These are phyloP conservation scores for Boletus eberwhitei DNA, from an alignment of 768 basidiomycete species.

Conservation along the genomic window DNA sequence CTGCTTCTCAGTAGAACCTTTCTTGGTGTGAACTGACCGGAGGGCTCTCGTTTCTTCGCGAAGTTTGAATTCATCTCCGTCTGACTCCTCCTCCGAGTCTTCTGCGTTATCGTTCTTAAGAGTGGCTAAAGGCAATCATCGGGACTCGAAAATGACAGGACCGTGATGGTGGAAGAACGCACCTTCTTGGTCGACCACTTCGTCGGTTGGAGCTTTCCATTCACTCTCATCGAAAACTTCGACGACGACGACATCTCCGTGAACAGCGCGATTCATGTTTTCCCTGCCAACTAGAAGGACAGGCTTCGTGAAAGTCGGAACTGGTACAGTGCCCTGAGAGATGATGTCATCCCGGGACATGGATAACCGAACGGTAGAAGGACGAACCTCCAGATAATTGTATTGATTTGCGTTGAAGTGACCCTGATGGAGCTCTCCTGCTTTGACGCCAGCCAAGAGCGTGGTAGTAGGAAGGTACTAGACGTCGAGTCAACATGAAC, in stretches of 20 bases:
- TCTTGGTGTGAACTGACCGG: constrained; percentile 25
- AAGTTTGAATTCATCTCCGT: constrained; percentile 35
- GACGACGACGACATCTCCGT: constrained; percentile 90
- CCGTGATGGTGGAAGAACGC: constrained; percentile 21
- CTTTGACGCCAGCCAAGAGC: constrained; percentile 79
- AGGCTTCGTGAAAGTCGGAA: constrained; percentile 69
- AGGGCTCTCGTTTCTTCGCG: constrained; percentile 43
- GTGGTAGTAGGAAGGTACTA: constrained; percentile 78
- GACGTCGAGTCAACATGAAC: neutral
- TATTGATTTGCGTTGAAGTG: constrained; percentile 94
- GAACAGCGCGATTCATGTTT: constrained; percentile 93
- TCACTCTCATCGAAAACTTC: constrained; percentile 83
- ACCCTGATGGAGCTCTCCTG: constrained; percentile 82
- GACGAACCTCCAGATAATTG: constrained; percentile 85
- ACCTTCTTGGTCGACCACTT: constrained; percentile 94
- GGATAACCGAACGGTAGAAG: neutral
- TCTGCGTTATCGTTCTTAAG: constrained; percentile 87
- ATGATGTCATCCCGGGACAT: neutral
- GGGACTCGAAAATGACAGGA: neutral
- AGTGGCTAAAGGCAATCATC: constrained; percentile 47
- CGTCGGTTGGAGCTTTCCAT: constrained; percentile 90
- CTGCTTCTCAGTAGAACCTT: constrained; percentile 56
- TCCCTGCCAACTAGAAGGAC: constrained; percentile 84
- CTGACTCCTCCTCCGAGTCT: constrained; percentile 60
- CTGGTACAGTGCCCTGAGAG: constrained; percentile 72